Base-by-base conservation (phyloP, 352 stramenopile genomes). In the Phytopythium vexans region DNA sequence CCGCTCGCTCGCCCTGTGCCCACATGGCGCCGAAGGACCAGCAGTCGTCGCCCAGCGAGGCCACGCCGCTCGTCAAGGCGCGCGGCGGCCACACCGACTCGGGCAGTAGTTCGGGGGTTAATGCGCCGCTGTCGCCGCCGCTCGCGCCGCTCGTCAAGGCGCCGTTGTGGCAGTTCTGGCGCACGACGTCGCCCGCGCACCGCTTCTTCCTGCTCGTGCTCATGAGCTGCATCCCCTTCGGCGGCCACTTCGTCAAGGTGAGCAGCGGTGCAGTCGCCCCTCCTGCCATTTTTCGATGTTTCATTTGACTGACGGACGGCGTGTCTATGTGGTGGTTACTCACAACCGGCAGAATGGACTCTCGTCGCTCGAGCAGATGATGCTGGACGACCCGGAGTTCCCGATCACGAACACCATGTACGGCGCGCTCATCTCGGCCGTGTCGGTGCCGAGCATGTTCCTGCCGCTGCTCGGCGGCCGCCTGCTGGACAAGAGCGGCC, bases 381-480 rank as follows among this genome's bases (percentile, higher is more conserved):
- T 94, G 79, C 56, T 93, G 32, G 71, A 89, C 35, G 81, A 93
- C 52, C 56, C 66, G 38, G 59, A 71, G 33, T 95, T 92, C 59
- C 75, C 81, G 32, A 83, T 95, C 50, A 70, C 82, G 36, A 93
- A 90, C 57, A 93, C 81, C 40, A 91, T 91, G 81, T 94, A 92
- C 55, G 85, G 85, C 39, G 82, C 82, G 37, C 59, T 94, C 43
- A 60, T 92, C 50, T 91, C 82, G 32, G 78, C 79, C 36, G 82
- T 95, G 54, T 89, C 81, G 3, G 77, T 95, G 44, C 82, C 82
- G 40, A 89, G 84, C 61, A 92, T 93, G 82, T 82, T 92, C 43
- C 52, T 94, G 52, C 85, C 85, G 32, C 70, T 94, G 35, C 66
- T 91, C 35, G 85, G 82, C 34, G 85, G 82, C 12, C 82, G 81